phyloP scores from a whole-genome alignment of 2,329 filamentous ascomycete species.

The Cytospora piceae region DNA sequence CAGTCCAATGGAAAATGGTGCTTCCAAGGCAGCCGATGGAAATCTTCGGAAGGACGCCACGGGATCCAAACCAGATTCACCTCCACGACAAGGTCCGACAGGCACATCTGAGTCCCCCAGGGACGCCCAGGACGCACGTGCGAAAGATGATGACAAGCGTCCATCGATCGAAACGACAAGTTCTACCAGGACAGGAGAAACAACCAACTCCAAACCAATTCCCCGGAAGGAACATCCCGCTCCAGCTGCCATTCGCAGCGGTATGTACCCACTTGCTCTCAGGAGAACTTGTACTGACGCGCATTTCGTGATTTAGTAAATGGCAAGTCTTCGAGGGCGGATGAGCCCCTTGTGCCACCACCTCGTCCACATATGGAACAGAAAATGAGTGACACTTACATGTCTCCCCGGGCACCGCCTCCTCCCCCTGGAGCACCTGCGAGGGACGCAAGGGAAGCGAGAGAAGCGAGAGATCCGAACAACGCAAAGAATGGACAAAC shows the following conservation, averaged over 20 bases:
- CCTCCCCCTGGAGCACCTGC: conserved; percentile 47
- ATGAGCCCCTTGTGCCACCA: conserved; percentile 33
- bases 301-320: conserved; percentile 39
- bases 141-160: conserved; percentile 56
- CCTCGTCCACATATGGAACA: conserved; percentile 43
- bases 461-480: conserved; percentile 45
- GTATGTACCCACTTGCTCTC: conserved; percentile 42
- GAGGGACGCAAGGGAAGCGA: conserved; percentile 48
- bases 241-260: conserved; percentile 43
- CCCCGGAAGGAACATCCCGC: conserved; percentile 66
- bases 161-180: conserved; percentile 49
- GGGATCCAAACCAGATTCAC: conserved; percentile 38
- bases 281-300: conserved; percentile 29
- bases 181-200: conserved; percentile 44
- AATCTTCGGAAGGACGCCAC: conserved; percentile 43
- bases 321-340: conserved; percentile 38
- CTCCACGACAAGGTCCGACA: conserved; percentile 39
- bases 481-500: conserved; percentile 42
- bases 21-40: conserved; percentile 44
- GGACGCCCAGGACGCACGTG: conserved; percentile 62
- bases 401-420: conserved; percentile 61
- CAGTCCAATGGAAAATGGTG: conserved; percentile 43
- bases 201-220: conserved; percentile 53
- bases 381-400: conserved; percentile 57
- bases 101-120: conserved; percentile 51